phyloP scores from a whole-genome alignment of 345 rosid species.

The Conringia planisiliqua region DNA sequence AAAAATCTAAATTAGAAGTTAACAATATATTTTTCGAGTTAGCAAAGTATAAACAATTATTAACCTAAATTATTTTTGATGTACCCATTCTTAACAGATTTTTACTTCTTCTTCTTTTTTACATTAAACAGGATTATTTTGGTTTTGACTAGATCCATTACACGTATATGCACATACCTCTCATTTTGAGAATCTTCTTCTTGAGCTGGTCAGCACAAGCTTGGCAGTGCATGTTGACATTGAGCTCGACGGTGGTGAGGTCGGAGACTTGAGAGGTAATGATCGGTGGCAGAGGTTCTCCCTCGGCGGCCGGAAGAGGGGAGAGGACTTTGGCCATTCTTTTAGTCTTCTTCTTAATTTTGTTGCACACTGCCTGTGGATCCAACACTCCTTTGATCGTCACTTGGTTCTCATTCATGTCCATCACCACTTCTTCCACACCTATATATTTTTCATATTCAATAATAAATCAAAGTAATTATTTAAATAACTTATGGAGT shows the following conservation, averaged over 20 bases:
- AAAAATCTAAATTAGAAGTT: neutral
- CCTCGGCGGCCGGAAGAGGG: slow-evolving; percentile 69
- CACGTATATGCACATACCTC: slow-evolving; percentile 45
- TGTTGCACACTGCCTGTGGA: slow-evolving; percentile 75
- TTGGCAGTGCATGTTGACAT: slow-evolving; percentile 87
- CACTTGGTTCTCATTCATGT: slow-evolving; percentile 76
- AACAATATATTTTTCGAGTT: no score
- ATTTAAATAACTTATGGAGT: neutral
- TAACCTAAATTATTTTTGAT: neutral
- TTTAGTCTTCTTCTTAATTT: slow-evolving; percentile 73
- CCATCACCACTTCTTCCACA: slow-evolving; percentile 69
- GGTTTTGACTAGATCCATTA: neutral
- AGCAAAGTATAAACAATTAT: no score
- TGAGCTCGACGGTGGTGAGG: slow-evolving; percentile 67
- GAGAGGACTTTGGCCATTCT: slow-evolving; percentile 73
- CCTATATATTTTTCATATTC: slow-evolving; percentile 41
- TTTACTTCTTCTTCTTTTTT: neutral
- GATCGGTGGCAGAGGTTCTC: slow-evolving; percentile 64
- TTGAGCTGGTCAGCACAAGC: slow-evolving; percentile 93
- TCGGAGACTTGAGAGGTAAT: slow-evolving; percentile 68
- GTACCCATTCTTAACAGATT: neutral
- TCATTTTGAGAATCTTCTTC: slow-evolving; percentile 87
- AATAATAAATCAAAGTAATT: neutral
- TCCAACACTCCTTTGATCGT: slow-evolving; percentile 75
- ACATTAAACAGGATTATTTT: neutral